Percentiles rank a stretch among this genome's conserved stretches.
Evolutionary conservation across 768 basidiomycete genomes (phyloP).

Genomic region (Pisolithus marmoratus): DNA sequence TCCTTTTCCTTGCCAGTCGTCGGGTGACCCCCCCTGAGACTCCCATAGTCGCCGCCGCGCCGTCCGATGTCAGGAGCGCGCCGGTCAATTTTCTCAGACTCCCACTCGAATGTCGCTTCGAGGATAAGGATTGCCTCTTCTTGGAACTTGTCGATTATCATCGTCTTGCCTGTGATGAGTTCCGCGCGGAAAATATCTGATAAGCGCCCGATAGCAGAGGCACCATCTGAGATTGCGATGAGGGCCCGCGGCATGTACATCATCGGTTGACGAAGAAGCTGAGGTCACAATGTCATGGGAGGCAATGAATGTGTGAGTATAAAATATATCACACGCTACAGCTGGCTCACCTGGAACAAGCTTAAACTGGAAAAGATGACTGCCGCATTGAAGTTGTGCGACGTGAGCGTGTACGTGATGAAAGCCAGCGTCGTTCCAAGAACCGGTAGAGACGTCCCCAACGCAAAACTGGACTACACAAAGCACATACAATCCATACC

Average conservation of each 20-base stretch:
- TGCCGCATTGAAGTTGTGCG: slow-evolving; percentile 53
- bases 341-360: slow-evolving; percentile 42
- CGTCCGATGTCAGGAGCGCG: not conserved
- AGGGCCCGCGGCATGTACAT: slow-evolving; percentile 60
- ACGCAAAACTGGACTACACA: slow-evolving; percentile 36
- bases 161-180: slow-evolving; percentile 34
- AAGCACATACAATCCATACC: not conserved
- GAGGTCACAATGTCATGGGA: slow-evolving; percentile 1
- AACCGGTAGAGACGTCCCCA: slow-evolving; percentile 55
- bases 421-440: slow-evolving; percentile 64
- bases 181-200: slow-evolving; percentile 44
- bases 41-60: not conserved
- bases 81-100: slow-evolving; percentile 22
- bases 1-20: slow-evolving; percentile 9
- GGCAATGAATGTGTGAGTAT: not conserved
- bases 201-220: slow-evolving; percentile 53
- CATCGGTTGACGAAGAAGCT: slow-evolving; percentile 65
- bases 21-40: not conserved
- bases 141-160: slow-evolving; percentile 40
- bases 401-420: slow-evolving; percentile 55
- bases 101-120: slow-evolving; percentile 65
- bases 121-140: slow-evolving; percentile 44
- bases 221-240: slow-evolving; percentile 58
- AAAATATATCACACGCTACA: not conserved
- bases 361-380: slow-evolving; percentile 64